phyloP scores from a whole-genome alignment of 2,329 filamentous ascomycete genomes.

The Paracoccidioides lutzii region DNA sequence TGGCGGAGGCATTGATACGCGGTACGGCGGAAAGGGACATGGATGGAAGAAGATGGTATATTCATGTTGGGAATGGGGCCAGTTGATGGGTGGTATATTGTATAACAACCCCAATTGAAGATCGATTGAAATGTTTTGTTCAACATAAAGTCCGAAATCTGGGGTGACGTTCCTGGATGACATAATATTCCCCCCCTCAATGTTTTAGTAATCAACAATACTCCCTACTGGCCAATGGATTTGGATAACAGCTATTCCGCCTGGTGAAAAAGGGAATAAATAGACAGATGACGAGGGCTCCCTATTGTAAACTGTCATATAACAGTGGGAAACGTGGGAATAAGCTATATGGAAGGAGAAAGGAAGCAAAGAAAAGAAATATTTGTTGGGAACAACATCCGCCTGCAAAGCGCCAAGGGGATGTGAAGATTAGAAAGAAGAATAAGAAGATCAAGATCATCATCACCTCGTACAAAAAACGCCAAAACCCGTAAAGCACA shows the following conservation, averaged over 20 bases:
- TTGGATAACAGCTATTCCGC: too few species aligned
- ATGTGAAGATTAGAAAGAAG: not conserved
- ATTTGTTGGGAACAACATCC: not conserved
- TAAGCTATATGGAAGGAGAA: not conserved
- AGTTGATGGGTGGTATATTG: not conserved
- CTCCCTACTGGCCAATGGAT: too few species aligned
- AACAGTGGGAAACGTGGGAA: not conserved
- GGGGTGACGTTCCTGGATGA: not conserved
- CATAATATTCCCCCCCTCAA: not conserved
- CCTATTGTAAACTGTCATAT: too few species aligned
- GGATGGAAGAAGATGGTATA: conserved; percentile 2
- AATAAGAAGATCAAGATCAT: not conserved
- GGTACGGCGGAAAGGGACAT: conserved; percentile 8
- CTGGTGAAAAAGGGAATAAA: too few species aligned
- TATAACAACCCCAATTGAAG: not conserved
- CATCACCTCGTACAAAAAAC: not conserved
- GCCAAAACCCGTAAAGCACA: not conserved
- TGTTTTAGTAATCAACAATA: too few species aligned
- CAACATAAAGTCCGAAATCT: not conserved
- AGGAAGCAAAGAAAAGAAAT: not conserved
- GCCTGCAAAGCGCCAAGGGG: not conserved
- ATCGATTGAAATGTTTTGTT: not conserved
- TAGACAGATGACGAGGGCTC: too few species aligned
- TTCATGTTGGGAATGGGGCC: conserved; percentile 3
- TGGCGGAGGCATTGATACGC: conserved; percentile 9